phyloP scores from a whole-genome alignment of 345 rosid genomes.

The Gossypioides kirkii region DNA sequence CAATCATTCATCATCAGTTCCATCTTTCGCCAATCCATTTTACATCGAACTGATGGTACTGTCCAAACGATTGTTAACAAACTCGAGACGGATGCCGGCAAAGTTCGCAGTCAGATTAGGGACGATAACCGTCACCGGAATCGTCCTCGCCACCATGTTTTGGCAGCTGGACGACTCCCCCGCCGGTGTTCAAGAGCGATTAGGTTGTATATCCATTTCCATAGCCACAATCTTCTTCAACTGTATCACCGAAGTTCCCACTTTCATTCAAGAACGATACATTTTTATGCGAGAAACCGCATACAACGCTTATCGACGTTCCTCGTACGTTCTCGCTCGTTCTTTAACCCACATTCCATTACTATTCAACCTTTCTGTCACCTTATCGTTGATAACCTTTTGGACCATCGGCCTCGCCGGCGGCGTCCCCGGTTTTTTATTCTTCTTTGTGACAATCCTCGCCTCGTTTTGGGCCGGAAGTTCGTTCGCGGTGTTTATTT shows the following conservation, averaged over 20 bases:
- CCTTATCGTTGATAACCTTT: slow-evolving; percentile 67
- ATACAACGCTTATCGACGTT: slow-evolving; percentile 82
- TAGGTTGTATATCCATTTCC: slow-evolving; percentile 53
- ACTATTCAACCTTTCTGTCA: slow-evolving; percentile 50
- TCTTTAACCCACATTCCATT: slow-evolving; percentile 64
- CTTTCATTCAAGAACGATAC: slow-evolving; percentile 85
- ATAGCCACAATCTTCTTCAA: slow-evolving; percentile 91
- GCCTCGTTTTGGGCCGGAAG: slow-evolving; percentile 95
- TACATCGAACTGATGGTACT: slow-evolving; percentile 78
- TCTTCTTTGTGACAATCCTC: slow-evolving; percentile 59
- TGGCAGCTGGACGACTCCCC: slow-evolving; percentile 13
- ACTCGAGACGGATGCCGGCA: slow-evolving; percentile 79
- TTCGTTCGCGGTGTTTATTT: slow-evolving; percentile 33
- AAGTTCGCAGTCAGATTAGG: slow-evolving; percentile 27
- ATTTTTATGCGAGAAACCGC: slow-evolving; percentile 98
- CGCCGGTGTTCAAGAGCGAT: slow-evolving; percentile 1
- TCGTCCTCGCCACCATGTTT: slow-evolving; percentile 12
- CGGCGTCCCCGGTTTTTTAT: slow-evolving; percentile 59
- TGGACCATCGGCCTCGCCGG: slow-evolving; percentile 80
- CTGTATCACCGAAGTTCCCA: slow-evolving; percentile 87
- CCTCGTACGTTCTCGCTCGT: slow-evolving; percentile 88
- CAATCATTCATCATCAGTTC: slow-evolving; percentile 36
- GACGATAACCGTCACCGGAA: slow-evolving; percentile 6
- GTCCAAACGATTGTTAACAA: slow-evolving; percentile 52
- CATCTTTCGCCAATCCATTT: slow-evolving; percentile 72